Evolutionary conservation across 371 early-diverging fungal genomes (phyloP).

Genomic region (Parasitella parasitica): DNA sequence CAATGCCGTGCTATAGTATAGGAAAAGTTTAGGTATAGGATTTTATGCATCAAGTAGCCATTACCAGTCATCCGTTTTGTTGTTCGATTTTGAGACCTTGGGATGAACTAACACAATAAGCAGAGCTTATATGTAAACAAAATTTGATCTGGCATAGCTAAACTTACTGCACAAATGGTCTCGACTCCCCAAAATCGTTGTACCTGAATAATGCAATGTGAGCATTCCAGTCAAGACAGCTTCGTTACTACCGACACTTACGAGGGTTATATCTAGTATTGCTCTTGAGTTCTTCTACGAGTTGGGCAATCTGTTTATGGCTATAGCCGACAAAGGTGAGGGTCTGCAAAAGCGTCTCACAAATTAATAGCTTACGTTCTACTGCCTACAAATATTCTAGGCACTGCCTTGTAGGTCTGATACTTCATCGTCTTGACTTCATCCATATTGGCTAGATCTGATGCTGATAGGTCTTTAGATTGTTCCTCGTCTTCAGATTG

Average conservation of each 20-base stretch:
- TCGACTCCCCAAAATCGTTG: constrained; percentile 56
- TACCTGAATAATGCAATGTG: constrained; percentile 22
- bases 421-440: constrained; percentile 18
- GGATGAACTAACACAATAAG: constrained; percentile 32
- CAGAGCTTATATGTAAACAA: too few species aligned
- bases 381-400: constrained; percentile 51
- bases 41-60: too few species aligned
- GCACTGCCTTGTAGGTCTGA: constrained; percentile 1
- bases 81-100: constrained; percentile 31
- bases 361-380: constrained; percentile 46
- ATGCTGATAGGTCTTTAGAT: neutral
- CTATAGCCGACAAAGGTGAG: constrained; percentile 22
- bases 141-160: neutral
- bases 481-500: neutral
- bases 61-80: constrained; percentile 54
- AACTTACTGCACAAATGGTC: constrained; percentile 52
- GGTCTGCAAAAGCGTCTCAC: neutral
- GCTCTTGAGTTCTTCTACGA: constrained; percentile 50
- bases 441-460: neutral
- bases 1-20: constrained; percentile 16
- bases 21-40: too few species aligned
- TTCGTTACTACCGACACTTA: constrained; percentile 8
- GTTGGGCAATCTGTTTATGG: constrained; percentile 58
- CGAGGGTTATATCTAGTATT: constrained; percentile 58
- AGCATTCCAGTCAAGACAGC: too few species aligned